Conservation (phyloP, 1,284 basidiomycete species). For the Schizophyllum amplum region DNA sequence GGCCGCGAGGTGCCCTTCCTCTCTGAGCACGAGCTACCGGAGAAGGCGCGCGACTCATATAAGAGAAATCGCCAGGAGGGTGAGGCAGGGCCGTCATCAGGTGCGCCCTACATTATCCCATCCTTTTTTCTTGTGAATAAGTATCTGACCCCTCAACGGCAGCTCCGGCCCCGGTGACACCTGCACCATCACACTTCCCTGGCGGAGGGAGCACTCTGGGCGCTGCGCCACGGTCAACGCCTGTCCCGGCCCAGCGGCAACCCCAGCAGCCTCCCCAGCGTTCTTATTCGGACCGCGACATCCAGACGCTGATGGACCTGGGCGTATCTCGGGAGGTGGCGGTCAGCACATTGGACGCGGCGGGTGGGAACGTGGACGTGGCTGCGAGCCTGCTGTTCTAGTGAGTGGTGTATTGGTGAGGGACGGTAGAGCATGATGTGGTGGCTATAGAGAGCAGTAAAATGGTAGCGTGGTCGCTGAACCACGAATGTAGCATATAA, state of each 20-base stretch:
- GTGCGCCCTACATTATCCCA: too few relatives aligned
- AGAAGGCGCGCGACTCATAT: conserved; percentile 48
- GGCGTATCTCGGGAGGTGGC: conserved; percentile 75
- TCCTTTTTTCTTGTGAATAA: too few relatives aligned
- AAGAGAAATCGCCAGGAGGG: conserved; percentile 21
- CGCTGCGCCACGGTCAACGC: conserved; percentile 22
- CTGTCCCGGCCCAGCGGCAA: conserved; percentile 14
- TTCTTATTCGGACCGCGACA: conserved; percentile 35
- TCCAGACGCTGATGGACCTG: conserved; percentile 58
- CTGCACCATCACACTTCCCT: conserved; percentile 37
- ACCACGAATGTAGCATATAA: not conserved
- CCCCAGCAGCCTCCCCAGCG: conserved; percentile 18
- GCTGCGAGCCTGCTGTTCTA: conserved; percentile 85
- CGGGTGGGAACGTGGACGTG: conserved; percentile 81
- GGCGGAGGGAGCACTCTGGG: conserved; percentile 53
- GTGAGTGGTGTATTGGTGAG: too few relatives aligned
- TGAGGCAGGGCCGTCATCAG: conserved; percentile 15
- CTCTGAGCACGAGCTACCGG: conserved; percentile 89
- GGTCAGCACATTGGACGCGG: conserved; percentile 67
- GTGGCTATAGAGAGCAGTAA: too few relatives aligned
- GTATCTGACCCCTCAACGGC: conserved; percentile 12
- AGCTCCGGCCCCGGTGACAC: conserved; percentile 10
- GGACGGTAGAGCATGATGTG: too few relatives aligned
- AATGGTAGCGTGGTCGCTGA: not conserved
- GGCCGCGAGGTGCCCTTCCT: conserved; percentile 83